These are phyloP conservation scores for Phytophthora meadii DNA, from an alignment of 352 stramenopile species.

Conservation along the genomic window DNA sequence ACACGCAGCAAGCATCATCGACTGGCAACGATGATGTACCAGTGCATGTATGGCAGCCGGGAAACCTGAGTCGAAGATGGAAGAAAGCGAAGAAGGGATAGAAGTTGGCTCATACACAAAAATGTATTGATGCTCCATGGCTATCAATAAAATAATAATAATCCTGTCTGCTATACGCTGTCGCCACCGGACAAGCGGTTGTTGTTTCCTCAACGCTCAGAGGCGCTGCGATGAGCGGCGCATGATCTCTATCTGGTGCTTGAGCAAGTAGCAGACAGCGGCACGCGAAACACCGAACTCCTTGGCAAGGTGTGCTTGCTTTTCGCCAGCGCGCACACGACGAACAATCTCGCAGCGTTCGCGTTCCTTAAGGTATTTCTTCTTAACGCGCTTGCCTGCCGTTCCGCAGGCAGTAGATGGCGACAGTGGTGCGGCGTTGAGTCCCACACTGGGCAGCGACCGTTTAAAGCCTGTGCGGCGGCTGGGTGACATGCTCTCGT, in stretches of 20 bases:
- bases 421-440: conserved; percentile 23
- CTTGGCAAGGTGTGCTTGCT: conserved; percentile 69
- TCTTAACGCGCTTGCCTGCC: conserved; percentile 51
- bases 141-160: conserved; percentile 46
- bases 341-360: conserved; percentile 73
- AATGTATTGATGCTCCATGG: conserved; percentile 35
- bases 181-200: not conserved
- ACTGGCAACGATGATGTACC: not conserved
- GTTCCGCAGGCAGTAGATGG: conserved; percentile 18
- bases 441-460: conserved; percentile 24
- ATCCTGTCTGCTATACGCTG: conserved; percentile 18
- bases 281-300: conserved; percentile 69
- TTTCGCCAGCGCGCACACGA: conserved; percentile 61
- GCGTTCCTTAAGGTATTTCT: conserved; percentile 75
- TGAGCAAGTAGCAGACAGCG: conserved; percentile 71
- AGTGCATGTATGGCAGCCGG: too few species aligned
- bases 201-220: conserved; percentile 13
- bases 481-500: conserved; percentile 27
- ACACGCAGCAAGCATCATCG: conserved; percentile 1
- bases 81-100: not conserved
- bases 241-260: conserved; percentile 71
- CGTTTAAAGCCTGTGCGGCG: conserved; percentile 34
- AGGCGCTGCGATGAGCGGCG: conserved; percentile 50
- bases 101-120: conserved; percentile 12
- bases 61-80: too few species aligned